Conservation (phyloP, 495 filamentous ascomycete genomes). For the Apodospora peruviana region DNA sequence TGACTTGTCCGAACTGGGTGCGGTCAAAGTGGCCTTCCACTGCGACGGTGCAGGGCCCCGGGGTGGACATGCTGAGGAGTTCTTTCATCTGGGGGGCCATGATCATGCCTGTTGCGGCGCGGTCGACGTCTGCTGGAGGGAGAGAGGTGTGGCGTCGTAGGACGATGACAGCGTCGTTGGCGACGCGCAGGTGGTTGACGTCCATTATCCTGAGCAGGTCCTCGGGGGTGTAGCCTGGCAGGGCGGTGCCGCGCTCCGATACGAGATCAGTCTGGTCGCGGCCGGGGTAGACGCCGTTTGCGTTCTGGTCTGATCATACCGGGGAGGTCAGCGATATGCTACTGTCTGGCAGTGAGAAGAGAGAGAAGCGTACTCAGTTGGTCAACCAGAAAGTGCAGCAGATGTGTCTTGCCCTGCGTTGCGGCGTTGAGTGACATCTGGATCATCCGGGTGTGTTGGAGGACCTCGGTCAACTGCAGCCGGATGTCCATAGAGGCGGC, state of each 20-base stretch:
- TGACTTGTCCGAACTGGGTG: constrained; percentile 7
- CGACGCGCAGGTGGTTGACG: constrained; percentile 9
- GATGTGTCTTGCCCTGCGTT: constrained; percentile 3
- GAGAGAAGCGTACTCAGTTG: constrained; percentile 2
- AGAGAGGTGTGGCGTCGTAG: constrained; percentile 3
- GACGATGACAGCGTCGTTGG: constrained; percentile 4
- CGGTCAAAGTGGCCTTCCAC: constrained; percentile 11
- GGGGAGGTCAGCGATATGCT: neutral
- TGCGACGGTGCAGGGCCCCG: constrained; percentile 2
- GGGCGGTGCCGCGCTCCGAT: constrained; percentile 6
- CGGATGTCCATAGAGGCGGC: neutral
- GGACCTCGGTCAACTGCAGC: constrained; percentile 1
- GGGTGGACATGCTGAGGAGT: neutral
- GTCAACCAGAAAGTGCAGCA: constrained; percentile 14
- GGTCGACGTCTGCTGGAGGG: constrained; percentile 1
- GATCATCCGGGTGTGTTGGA: constrained; percentile 1
- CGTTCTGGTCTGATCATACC: neutral
- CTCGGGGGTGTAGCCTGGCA: constrained; percentile 5
- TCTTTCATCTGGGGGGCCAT: constrained; percentile 4
- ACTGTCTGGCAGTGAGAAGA: neutral
- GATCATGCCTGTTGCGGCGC: constrained; percentile 3
- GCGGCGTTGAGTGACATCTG: constrained; percentile 7
- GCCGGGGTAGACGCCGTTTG: neutral
- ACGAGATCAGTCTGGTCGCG: constrained; percentile 3
- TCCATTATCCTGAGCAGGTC: constrained; percentile 10